phyloP scores from a whole-genome alignment of 495 filamentous ascomycete species.

The Xylaria intraflava region DNA sequence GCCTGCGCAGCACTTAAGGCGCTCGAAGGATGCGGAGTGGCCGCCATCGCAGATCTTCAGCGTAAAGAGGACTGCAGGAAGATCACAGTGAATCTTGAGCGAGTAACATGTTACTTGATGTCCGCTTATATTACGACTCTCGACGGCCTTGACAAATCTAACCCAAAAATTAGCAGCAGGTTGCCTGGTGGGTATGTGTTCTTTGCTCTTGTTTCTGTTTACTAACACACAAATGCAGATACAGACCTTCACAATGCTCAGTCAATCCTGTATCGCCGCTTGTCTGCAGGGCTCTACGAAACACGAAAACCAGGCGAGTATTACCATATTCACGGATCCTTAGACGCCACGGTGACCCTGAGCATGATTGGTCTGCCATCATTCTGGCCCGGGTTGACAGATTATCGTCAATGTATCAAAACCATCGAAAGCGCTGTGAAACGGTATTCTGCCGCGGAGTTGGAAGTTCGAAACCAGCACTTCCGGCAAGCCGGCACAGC shows the following conservation, averaged over 20 bases:
- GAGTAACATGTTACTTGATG: conserved; percentile 60
- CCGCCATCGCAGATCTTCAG: conserved; percentile 55
- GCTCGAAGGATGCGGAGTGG: conserved; percentile 60
- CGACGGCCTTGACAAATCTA: conserved; percentile 59
- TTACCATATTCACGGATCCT: conserved; percentile 73
- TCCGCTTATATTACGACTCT: conserved; percentile 67
- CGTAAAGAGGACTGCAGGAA: conserved; percentile 25
- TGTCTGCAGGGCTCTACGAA: conserved; percentile 69
- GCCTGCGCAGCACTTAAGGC: conserved; percentile 61
- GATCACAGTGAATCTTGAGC: conserved; percentile 57
- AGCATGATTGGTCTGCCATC: conserved; percentile 66
- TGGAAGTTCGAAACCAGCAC: conserved; percentile 58
- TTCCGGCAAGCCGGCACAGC: conserved; percentile 60
- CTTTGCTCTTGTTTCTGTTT: background rate
- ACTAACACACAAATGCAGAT: conserved; percentile 38
- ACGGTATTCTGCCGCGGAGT: conserved; percentile 53
- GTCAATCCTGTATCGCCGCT: conserved; percentile 63
- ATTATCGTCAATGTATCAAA: conserved; percentile 59
- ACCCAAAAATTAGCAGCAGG: conserved; percentile 53
- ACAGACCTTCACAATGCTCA: conserved; percentile 66
- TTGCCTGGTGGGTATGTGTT: conserved; percentile 50
- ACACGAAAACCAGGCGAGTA: conserved; percentile 59
- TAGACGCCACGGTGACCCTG: conserved; percentile 62
- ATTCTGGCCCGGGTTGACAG: conserved; percentile 54
- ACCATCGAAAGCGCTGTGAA: conserved; percentile 60